Conservation (phyloP, 371 early-diverging fungal genomes). For the Apophysomyces sp. region DNA sequence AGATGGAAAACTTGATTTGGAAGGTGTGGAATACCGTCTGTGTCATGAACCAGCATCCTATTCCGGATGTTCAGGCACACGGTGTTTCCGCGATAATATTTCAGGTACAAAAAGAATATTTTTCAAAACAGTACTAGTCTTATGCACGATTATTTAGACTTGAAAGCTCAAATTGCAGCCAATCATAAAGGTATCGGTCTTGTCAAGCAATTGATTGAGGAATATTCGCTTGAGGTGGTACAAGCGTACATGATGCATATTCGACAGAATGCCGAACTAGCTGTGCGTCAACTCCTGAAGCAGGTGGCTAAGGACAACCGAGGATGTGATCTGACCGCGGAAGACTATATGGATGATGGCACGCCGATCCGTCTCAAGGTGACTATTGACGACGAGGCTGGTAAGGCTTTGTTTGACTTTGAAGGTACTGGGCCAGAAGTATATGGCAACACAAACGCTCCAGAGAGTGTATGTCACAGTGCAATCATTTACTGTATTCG, state of each 20-base stretch:
- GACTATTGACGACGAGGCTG: constrained; percentile 68
- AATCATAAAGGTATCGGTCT: constrained; percentile 92
- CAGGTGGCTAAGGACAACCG: constrained; percentile 45
- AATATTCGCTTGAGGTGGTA: constrained; percentile 85
- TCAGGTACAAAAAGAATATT: constrained; percentile 45
- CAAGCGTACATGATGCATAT: constrained; percentile 93
- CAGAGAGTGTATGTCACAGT: constrained; percentile 69
- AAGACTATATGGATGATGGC: constrained; percentile 95
- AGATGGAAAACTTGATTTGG: constrained; percentile 76
- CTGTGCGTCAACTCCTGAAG: constrained; percentile 79
- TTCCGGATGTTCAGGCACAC: constrained; percentile 86
- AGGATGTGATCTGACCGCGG: constrained; percentile 56
- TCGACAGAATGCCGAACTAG: constrained; percentile 82
- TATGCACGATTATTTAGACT: constrained; percentile 48
- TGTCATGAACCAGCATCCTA: constrained; percentile 81
- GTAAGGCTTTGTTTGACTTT: constrained; percentile 91
- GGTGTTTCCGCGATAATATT: constrained; percentile 84
- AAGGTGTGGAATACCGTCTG: constrained; percentile 71
- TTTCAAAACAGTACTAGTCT: neutral
- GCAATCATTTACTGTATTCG: constrained; percentile 96
- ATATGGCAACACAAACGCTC: constrained; percentile 72
- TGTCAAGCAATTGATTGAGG: constrained; percentile 76
- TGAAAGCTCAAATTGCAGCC: constrained; percentile 95
- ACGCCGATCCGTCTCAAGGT: constrained; percentile 78
- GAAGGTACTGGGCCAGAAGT: constrained; percentile 88